Evolutionary conservation across 805 yeast genomes (phyloP), one percentile per base, ranked within the genome.

Genomic region (Saccharomycopsis babjevae): DNA sequence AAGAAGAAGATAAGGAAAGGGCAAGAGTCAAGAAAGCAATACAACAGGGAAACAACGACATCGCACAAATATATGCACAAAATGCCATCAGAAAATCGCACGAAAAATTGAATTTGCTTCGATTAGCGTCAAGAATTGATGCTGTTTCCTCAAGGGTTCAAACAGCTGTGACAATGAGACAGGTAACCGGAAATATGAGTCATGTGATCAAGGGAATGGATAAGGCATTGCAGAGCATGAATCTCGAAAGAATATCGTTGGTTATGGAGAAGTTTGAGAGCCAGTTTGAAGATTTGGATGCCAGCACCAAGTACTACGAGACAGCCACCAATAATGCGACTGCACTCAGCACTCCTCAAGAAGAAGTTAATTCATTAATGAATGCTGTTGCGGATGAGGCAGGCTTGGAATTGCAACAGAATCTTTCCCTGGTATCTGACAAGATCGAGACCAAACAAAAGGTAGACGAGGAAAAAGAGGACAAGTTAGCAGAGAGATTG

Each of bases 241-340:
- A 94, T 72, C 76, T 94, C 64, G 98, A 94, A 73, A 84, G 83
- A 67, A 94, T 94, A 36, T 89, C 97, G 5, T 74, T 91, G 73
- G 93, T 94, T 13, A 94, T 94, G 98, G 99, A 94, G 73, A 92
- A 90, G 72, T 94, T 94, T 71, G 99, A 94, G 73, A 83, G 80
- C 61, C 99, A 94, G 72, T 94, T 94, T 68, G 98, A 94, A 73
- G 98, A 94, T 68, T 76, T 94, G 67, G 99, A 94, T 71, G 94
- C 97, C 7, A 83, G 96, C 38, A 87, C 97, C 0, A 88, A 91
- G 66, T 94, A 93, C 71, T 93, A 94, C 72, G 98, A 93, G 72
- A 82, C 84, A 56, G 93, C 96, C 60, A 91, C 97, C 11, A 85
- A 86, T 62, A 88, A 85, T 61, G 89, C 94, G 59, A 90, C 89